Percentiles rank a stretch among this genome's conserved stretches.
phyloP scores from a whole-genome alignment of 2,329 filamentous ascomycete genomes.

The Fusarium domesticum region DNA sequence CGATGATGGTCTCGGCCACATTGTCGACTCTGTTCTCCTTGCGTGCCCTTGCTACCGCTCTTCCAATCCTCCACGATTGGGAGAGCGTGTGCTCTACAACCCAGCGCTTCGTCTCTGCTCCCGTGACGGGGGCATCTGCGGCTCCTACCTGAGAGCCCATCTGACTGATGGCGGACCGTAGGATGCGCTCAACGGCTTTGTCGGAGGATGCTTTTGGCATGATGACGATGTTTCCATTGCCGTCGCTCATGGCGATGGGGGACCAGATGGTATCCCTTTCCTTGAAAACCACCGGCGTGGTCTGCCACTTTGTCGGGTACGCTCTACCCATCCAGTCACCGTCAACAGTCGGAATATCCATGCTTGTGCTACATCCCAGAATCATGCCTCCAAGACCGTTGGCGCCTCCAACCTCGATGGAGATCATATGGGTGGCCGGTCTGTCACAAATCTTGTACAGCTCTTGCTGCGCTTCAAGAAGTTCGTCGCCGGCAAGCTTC shows the following conservation, averaged over 20 bases:
- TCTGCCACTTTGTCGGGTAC: conserved; percentile 55
- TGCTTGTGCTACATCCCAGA: conserved; percentile 51
- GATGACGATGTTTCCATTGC: conserved; percentile 49
- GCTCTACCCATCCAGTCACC: conserved; percentile 58
- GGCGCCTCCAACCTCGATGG: conserved; percentile 64
- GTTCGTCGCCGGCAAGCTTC: conserved; percentile 56
- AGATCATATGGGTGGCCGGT: conserved; percentile 55
- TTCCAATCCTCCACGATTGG: conserved; percentile 57
- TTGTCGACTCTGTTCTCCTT: conserved; percentile 48
- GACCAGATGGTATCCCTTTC: conserved; percentile 45
- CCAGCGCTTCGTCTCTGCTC: conserved; percentile 49
- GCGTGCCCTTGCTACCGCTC: conserved; percentile 53
- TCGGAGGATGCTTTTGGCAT: conserved; percentile 49
- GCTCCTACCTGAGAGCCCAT: conserved; percentile 54
- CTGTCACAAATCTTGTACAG: conserved; percentile 50
- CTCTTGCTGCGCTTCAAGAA: conserved; percentile 48
- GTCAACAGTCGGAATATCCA: conserved; percentile 51
- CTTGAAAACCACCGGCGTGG: conserved; percentile 51
- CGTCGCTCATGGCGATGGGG: conserved; percentile 49
- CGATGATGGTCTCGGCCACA: conserved; percentile 57
- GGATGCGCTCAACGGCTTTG: conserved; percentile 46
- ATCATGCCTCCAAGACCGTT: conserved; percentile 61
- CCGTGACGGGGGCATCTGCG: conserved; percentile 48
- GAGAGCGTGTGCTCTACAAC: conserved; percentile 52
- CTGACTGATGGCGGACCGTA: conserved; percentile 51